Evolutionary conservation across 2,329 filamentous ascomycete species (phyloP).

Genomic region (Aspergillus candidus): DNA sequence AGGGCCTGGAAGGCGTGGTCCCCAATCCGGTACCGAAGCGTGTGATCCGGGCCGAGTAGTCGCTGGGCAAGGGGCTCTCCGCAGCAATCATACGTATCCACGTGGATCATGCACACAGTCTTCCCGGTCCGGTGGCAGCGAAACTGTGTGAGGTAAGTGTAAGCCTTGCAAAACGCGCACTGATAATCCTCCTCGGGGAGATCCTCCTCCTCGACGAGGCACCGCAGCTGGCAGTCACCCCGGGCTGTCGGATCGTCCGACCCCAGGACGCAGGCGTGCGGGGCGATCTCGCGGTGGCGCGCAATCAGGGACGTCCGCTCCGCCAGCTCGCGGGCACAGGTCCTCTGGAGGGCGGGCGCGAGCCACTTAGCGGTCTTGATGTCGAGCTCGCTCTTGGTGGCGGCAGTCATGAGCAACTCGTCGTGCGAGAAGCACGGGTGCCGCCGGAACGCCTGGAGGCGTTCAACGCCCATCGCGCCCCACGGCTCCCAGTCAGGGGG

Average conservation of each 20-base stretch:
- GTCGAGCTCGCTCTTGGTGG: conserved; percentile 65
- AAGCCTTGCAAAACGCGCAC: conserved; percentile 86
- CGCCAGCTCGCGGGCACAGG: conserved; percentile 65
- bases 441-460: conserved; percentile 78
- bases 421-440: conserved; percentile 98
- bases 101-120: conserved; percentile 74
- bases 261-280: conserved; percentile 52
- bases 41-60: conserved; percentile 64
- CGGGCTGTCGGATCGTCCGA: conserved; percentile 41
- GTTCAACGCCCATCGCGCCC: conserved; percentile 77
- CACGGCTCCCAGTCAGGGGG: conserved; percentile 92
- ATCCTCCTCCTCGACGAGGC: conserved; percentile 64
- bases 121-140: conserved; percentile 77
- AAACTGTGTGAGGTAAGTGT: conserved; percentile 84
- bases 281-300: conserved; percentile 53
- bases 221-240: conserved; percentile 52
- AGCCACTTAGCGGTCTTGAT: conserved; percentile 96
- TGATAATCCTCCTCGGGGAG: conserved; percentile 88
- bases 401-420: conserved; percentile 85
- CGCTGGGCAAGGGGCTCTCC: conserved; percentile 60
- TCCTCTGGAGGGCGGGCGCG: conserved; percentile 74
- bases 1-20: conserved; percentile 62
- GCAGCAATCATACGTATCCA: conserved; percentile 75
- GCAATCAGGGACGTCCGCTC: conserved; percentile 64
- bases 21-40: conserved; percentile 69